Evolutionary conservation across 2,329 filamentous ascomycete species (phyloP), one percentile per base, ranked within the genome.

Genomic region (Didymella exigua): DNA sequence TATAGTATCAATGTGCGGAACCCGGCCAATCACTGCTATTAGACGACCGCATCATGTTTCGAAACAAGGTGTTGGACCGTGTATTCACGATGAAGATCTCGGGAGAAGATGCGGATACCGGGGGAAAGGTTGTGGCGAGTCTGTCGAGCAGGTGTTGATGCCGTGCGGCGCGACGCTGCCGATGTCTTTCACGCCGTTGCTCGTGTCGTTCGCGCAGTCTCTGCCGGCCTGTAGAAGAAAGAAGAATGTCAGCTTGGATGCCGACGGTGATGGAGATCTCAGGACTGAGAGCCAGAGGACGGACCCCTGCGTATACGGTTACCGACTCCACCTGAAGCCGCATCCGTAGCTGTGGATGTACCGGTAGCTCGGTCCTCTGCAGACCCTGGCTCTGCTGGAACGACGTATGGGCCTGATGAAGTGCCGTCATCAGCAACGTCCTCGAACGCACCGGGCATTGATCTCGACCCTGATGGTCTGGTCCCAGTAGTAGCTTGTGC

Each of bases 241-340:
- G 5, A 8, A 41, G 10, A 9, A 33, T 19, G 41, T 55, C 46
- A 55, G 52, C 42, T 37, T 24, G 29, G 23, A 14, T 27, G 30
- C 24, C 13, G 16, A 38, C 36, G 24, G 18, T 24, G 18, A 21
- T 10, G 24, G 37, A 5, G 11, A 41, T 7, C 23, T 57, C 45
- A 64, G 41, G 56, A 53, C 36, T 60, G 59, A 61, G 66, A 58
- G 40, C 65, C 70, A 66, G 69, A 38, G 36, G 24, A 75, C 69
- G 60, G 64, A 72, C 71, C 68, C 66, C 71, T 68, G 43, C 70
- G 69, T 57, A 72, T 56, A 49, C 68, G 62, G 21, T 69, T 70
- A 40, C 67, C 60, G 18, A 72, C 58, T 27, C 68, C 63, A 16
- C 61, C 43, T 42, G 52, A 30, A 13, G 27, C 30, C 16, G 60